phyloP scores from a whole-genome alignment of 371 early-diverging fungal species.

The Globomyces sp. region DNA sequence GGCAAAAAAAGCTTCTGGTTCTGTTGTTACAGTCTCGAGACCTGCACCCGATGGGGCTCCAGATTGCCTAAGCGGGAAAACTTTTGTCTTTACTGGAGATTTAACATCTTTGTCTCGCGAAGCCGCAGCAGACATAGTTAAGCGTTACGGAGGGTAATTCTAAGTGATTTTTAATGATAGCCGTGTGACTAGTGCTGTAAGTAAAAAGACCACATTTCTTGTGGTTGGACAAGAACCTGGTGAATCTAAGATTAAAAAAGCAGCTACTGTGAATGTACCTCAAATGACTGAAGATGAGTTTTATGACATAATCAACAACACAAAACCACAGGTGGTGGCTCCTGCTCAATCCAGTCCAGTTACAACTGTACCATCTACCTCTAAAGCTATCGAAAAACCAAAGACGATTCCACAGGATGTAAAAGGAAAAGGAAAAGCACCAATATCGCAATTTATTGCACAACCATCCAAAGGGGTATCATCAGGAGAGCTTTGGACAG shows the following conservation, averaged over 20 bases:
- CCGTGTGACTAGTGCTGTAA: constrained; percentile 77
- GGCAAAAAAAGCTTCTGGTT: background rate
- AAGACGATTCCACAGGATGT: background rate
- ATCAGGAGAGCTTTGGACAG: constrained; percentile 82
- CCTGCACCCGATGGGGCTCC: constrained; percentile 8
- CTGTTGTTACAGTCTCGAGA: constrained; percentile 1
- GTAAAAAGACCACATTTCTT: constrained; percentile 89
- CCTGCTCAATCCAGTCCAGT: background rate
- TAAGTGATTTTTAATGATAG: constrained; percentile 39
- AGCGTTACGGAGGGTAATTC: constrained; percentile 81
- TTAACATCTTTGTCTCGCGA: constrained; percentile 75
- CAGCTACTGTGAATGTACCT: constrained; percentile 66
- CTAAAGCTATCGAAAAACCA: background rate
- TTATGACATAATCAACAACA: constrained; percentile 70
- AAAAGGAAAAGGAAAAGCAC: constrained; percentile 12
- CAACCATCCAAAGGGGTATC: background rate
- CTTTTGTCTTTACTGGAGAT: constrained; percentile 96
- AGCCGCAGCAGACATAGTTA: constrained; percentile 77
- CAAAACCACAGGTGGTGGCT: constrained; percentile 42
- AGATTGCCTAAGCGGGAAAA: constrained; percentile 53
- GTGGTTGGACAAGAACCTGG: constrained; percentile 95
- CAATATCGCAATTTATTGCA: background rate
- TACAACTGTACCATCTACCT: background rate
- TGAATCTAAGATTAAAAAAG: constrained; percentile 84
- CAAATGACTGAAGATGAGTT: constrained; percentile 90